phyloP scores from a whole-genome alignment of 2,329 filamentous ascomycete species.

The Pseudocercospora musae region DNA sequence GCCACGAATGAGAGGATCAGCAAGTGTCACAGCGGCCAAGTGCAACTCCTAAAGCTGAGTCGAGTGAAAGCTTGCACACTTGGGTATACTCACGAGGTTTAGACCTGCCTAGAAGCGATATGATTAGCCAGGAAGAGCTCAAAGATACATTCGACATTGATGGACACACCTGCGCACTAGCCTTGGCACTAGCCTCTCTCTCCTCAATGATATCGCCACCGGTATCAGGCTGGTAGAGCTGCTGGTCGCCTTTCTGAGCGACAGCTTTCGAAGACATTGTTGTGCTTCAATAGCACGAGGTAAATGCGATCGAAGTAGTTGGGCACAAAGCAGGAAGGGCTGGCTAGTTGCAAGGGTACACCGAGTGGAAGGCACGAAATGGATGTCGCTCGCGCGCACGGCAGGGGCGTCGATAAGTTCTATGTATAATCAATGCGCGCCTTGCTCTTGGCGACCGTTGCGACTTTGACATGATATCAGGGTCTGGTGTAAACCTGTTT shows the following conservation, averaged over 20 bases:
- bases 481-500: neutral
- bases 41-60: neutral
- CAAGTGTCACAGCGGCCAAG: neutral
- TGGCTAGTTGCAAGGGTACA: neutral
- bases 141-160: neutral
- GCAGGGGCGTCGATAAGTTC: neutral
- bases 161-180: constrained; percentile 33
- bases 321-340: neutral
- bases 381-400: neutral
- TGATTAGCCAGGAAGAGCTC: neutral
- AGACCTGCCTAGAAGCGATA: constrained; percentile 34
- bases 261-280: constrained; percentile 14
- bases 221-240: constrained; percentile 16
- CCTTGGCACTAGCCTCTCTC: constrained; percentile 34
- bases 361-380: neutral
- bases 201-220: constrained; percentile 25
- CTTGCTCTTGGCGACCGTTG: neutral
- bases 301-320: neutral
- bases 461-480: neutral
- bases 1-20: neutral
- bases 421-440: neutral
- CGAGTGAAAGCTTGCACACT: neutral
- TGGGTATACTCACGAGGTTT: constrained; percentile 24
- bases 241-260: constrained; percentile 11
- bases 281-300: neutral